Conservation (phyloP, 192 early-diverging fungal species). For the Rhizophagus clarus region DNA sequence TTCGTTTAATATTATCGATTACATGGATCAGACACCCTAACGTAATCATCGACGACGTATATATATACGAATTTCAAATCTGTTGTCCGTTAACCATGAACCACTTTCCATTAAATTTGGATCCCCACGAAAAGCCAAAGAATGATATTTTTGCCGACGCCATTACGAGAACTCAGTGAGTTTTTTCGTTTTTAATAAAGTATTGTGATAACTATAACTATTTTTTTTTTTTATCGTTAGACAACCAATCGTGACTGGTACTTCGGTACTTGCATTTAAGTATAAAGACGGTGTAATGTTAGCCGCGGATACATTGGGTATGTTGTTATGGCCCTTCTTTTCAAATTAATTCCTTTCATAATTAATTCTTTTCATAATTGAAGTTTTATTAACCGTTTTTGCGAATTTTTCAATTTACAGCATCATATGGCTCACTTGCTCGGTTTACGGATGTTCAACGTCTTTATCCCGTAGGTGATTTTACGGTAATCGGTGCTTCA, state of each 20-base stretch:
- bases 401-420: conserved; percentile 39
- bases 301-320: conserved; percentile 89
- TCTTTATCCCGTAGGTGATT: conserved; percentile 75
- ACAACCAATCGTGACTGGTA: conserved; percentile 88
- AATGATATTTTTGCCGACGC: no score
- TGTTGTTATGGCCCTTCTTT: background rate
- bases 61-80: no score
- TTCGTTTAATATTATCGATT: no score
- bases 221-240: conserved; percentile 36
- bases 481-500: conserved; percentile 86
- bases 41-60: no score
- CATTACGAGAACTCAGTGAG: background rate
- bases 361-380: no score
- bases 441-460: conserved; percentile 91
- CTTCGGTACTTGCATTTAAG: conserved; percentile 90
- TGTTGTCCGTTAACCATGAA: no score
- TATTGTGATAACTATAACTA: background rate
- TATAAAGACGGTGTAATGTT: conserved; percentile 98
- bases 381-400: no score
- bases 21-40: no score
- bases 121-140: no score
- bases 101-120: no score
- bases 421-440: conserved; percentile 92
- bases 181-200: background rate
- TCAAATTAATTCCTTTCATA: no score